Evolutionary conservation across 1,284 basidiomycete species (phyloP).

Genomic region (Boletus sp.): DNA sequence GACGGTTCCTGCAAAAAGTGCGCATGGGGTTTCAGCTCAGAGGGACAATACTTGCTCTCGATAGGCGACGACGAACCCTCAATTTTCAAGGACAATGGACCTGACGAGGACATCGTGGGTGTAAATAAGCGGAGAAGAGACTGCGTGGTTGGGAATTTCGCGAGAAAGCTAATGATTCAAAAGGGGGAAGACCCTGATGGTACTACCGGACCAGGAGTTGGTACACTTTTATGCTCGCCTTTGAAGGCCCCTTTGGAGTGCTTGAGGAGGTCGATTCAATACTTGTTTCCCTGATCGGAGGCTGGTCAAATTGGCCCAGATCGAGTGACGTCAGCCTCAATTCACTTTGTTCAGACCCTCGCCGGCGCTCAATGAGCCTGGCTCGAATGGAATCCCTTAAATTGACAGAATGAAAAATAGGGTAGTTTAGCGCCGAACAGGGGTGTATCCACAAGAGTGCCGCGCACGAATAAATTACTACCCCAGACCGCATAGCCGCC

Average conservation of each 20-base stretch:
- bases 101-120: constrained; percentile 7
- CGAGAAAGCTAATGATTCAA: neutral
- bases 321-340: constrained; percentile 19
- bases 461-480: constrained; percentile 1
- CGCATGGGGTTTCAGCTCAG: neutral
- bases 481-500: neutral
- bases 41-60: too few relatives aligned
- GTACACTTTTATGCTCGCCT: constrained; percentile 12
- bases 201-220: too few relatives aligned
- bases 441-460: constrained; percentile 14
- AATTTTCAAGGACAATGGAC: constrained; percentile 1
- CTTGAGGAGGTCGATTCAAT: constrained; percentile 5
- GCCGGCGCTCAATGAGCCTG: neutral
- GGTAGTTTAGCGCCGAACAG: neutral
- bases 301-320: neutral
- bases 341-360: neutral
- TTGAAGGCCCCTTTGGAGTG: constrained; percentile 17
- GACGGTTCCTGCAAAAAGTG: constrained; percentile 18
- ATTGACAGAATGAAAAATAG: constrained; percentile 3
- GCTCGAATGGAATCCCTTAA: constrained; percentile 1
- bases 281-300: constrained; percentile 9
- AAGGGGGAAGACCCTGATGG: neutral
- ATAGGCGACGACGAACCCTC: constrained; percentile 5
- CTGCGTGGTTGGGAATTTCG: neutral
- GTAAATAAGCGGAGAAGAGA: constrained; percentile 3